A percentile compares a stretch with the other conserved stretches of the same genome.
These are phyloP conservation scores for Vaccinium myrtillus DNA, from an alignment of 148 eudicot species.

Conservation along the genomic window DNA sequence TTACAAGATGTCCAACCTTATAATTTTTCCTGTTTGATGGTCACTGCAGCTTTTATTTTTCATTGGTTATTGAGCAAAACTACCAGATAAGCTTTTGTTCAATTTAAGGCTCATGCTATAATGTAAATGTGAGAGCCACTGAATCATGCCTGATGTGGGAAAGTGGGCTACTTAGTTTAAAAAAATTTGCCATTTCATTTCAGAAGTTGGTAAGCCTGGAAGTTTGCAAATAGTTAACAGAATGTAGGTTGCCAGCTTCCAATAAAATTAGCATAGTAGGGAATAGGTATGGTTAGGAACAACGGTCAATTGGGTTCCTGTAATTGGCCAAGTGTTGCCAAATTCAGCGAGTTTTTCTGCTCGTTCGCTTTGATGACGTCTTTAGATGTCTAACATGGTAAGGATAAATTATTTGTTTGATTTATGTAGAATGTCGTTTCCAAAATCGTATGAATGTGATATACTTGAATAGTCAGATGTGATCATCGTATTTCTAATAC, in stretches of 20 bases:
- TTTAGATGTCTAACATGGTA: background rate
- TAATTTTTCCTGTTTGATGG: background rate
- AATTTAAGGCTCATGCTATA: background rate
- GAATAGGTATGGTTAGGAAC: background rate
- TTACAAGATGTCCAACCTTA: background rate
- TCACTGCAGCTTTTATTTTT: background rate
- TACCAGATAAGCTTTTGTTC: background rate
- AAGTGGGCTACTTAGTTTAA: background rate
- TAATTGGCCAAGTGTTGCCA: background rate
- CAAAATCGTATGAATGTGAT: background rate
- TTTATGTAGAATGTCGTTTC: background rate
- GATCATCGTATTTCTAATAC: background rate
- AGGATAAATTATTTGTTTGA: background rate
- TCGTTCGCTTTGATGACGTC: background rate
- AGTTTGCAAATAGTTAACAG: background rate
- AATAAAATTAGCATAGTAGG: background rate
- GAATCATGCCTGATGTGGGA: background rate
- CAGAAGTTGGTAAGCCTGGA: background rate
- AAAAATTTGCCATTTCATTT: background rate
- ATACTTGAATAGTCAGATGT: background rate
- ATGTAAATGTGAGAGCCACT: background rate
- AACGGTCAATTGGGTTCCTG: background rate
- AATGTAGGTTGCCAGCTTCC: background rate
- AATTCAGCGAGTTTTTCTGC: background rate
- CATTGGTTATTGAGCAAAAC: background rate